Conservation (phyloP, 257 asterid genomes). For the Linaria vulgaris region DNA sequence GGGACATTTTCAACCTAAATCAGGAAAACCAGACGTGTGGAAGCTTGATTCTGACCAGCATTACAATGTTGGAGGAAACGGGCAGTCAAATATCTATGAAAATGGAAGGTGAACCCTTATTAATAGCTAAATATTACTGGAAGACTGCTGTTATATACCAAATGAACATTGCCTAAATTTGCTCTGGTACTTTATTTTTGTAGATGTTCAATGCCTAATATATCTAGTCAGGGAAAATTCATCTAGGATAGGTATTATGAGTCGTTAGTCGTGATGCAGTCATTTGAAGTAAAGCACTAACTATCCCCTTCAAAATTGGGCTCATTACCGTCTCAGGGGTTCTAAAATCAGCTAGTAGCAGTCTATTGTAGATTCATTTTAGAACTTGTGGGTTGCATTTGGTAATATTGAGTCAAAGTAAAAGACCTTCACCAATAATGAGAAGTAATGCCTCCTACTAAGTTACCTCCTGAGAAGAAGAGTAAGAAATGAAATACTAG, state of each 20-base stretch:
- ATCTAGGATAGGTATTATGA: conserved; percentile 12
- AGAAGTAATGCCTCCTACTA: neutral
- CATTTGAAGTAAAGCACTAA: conserved; percentile 6
- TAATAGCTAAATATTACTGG: conserved; percentile 15
- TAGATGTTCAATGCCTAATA: neutral
- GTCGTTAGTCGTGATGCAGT: neutral
- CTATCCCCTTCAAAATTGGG: conserved; percentile 1
- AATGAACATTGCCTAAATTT: conserved; percentile 2
- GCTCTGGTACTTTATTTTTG: neutral
- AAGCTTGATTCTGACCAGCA: conserved; percentile 73
- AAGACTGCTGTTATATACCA: conserved; percentile 2
- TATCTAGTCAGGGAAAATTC: conserved; percentile 13
- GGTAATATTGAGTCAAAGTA: too few species aligned
- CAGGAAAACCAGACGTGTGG: conserved; percentile 81
- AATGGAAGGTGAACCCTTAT: conserved; percentile 53
- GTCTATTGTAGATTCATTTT: too few species aligned
- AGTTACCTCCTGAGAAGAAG: too few species aligned
- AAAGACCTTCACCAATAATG: too few species aligned
- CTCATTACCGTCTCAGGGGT: conserved; percentile 8
- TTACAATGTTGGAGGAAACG: conserved; percentile 50
- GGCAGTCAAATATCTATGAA: conserved; percentile 42
- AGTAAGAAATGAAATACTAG: too few species aligned
- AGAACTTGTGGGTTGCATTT: too few species aligned
- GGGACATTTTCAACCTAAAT: conserved; percentile 86
- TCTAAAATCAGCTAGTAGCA: neutral